Conservation (phyloP, 495 filamentous ascomycete species). For the Sordaria brevicollis region DNA sequence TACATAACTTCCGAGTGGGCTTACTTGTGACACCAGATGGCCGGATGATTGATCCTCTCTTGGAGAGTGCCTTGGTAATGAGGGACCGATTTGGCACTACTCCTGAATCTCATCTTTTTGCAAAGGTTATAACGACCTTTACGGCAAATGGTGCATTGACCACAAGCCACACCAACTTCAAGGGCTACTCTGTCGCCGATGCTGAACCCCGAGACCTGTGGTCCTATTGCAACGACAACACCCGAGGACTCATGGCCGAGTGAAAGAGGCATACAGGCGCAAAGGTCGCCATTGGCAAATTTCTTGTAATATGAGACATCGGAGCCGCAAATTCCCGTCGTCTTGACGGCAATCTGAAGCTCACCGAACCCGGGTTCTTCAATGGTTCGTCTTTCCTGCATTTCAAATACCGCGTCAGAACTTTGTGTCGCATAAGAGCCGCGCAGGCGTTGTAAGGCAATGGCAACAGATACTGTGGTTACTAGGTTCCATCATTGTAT, state of each 20-base stretch:
- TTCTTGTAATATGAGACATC: constrained; percentile 81
- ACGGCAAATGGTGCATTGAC: constrained; percentile 59
- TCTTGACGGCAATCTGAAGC: constrained; percentile 63
- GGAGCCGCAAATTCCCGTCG: constrained; percentile 74
- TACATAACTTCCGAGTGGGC: constrained; percentile 3
- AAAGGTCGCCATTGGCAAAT: constrained; percentile 74
- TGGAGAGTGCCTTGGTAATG: constrained; percentile 89
- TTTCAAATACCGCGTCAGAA: constrained; percentile 3
- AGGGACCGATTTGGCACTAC: constrained; percentile 71
- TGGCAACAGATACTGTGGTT: not conserved
- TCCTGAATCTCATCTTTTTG: constrained; percentile 69
- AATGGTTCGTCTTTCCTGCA: constrained; percentile 37
- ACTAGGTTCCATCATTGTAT: constrained; percentile 11
- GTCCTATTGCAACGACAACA: constrained; percentile 53
- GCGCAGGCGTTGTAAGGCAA: not conserved
- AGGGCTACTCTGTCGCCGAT: constrained; percentile 77
- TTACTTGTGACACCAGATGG: constrained; percentile 62
- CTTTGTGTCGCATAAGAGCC: not conserved
- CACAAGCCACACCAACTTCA: constrained; percentile 78
- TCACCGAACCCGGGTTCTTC: constrained; percentile 41
- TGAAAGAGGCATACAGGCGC: constrained; percentile 58
- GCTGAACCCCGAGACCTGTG: constrained; percentile 39
- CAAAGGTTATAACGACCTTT: constrained; percentile 85
- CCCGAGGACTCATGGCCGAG: constrained; percentile 76
- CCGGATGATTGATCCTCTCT: constrained; percentile 80